phyloP scores from a whole-genome alignment of 129 eudicot genomes.

The Heracleum sosnowskyi region DNA sequence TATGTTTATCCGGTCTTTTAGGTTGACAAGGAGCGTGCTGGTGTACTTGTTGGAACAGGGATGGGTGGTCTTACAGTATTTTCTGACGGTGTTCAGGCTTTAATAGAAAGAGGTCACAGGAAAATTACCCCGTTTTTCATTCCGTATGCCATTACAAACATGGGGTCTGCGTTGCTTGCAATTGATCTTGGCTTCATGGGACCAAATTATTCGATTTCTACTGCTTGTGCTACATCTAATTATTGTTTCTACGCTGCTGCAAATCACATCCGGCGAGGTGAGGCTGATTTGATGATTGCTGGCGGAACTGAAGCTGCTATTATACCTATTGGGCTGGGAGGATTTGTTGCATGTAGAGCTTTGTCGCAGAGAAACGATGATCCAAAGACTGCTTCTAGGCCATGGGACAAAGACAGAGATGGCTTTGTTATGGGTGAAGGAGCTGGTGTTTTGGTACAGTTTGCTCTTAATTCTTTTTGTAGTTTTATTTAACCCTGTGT shows the following conservation, averaged over 20 bases:
- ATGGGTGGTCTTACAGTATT: conserved; percentile 96
- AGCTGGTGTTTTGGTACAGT: conserved; percentile 91
- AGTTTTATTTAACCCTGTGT: neutral
- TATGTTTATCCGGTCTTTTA: conserved; percentile 15
- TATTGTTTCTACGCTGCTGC: conserved; percentile 98
- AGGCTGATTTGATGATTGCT: conserved; percentile 98
- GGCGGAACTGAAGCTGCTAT: conserved; percentile 99
- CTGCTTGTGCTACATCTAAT: conserved; percentile 99
- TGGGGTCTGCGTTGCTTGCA: conserved; percentile 93
- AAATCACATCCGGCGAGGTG: conserved; percentile 94
- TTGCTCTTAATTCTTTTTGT: neutral
- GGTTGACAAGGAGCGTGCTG: conserved; percentile 91
- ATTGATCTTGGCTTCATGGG: conserved; percentile 97
- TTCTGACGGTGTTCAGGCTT: conserved; percentile 79
- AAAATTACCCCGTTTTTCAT: conserved; percentile 92
- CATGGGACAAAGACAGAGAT: conserved; percentile 96
- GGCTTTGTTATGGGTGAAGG: conserved; percentile 99
- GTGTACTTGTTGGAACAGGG: conserved; percentile 96
- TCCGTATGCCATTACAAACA: conserved; percentile 92
- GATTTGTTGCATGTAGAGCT: conserved; percentile 99
- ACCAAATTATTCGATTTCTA: conserved; percentile 92
- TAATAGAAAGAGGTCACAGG: conserved; percentile 81
- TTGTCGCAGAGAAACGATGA: conserved; percentile 97
- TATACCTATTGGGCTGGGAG: conserved; percentile 90
- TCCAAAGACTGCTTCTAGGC: conserved; percentile 91